Conservation (phyloP, 495 filamentous ascomycete species). For the Daldinia concentrica region DNA sequence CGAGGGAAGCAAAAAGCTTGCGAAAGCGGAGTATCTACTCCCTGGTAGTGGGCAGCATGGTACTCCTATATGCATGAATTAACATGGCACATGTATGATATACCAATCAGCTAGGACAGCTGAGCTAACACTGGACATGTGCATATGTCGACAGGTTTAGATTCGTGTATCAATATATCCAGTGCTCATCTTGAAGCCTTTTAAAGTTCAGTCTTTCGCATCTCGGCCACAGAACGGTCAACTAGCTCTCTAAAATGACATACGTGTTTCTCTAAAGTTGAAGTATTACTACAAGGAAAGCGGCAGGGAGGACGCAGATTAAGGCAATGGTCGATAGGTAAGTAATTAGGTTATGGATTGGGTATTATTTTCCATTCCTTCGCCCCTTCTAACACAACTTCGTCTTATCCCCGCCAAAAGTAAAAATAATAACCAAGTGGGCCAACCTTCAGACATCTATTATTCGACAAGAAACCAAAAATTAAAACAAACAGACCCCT, state of each 20-base stretch:
- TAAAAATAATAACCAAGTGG: conserved; percentile 3
- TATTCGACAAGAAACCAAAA: conserved; percentile 7
- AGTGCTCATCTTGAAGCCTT: conserved; percentile 3
- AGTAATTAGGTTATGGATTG: not conserved
- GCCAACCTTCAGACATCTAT: conserved; percentile 24
- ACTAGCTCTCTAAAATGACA: not conserved
- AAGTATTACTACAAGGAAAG: not conserved
- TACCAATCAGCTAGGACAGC: conserved; percentile 14
- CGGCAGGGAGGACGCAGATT: not conserved
- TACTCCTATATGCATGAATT: not conserved
- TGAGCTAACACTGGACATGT: conserved; percentile 20
- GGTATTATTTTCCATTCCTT: conserved; percentile 16
- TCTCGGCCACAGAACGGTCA: not conserved
- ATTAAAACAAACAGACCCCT: not conserved
- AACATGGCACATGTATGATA: conserved; percentile 34
- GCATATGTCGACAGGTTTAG: conserved; percentile 12
- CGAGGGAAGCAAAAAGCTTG: not conserved
- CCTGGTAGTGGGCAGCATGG: not conserved
- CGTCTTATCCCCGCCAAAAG: conserved; percentile 1
- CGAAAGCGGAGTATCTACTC: not conserved
- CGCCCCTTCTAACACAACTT: conserved; percentile 24
- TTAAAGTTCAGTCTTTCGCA: not conserved
- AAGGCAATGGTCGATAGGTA: not conserved
- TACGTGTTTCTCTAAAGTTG: not conserved
- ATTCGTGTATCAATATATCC: conserved; percentile 7